Base-by-base conservation (phyloP, 1,284 basidiomycete genomes). In the Termitomyces sp. region DNA sequence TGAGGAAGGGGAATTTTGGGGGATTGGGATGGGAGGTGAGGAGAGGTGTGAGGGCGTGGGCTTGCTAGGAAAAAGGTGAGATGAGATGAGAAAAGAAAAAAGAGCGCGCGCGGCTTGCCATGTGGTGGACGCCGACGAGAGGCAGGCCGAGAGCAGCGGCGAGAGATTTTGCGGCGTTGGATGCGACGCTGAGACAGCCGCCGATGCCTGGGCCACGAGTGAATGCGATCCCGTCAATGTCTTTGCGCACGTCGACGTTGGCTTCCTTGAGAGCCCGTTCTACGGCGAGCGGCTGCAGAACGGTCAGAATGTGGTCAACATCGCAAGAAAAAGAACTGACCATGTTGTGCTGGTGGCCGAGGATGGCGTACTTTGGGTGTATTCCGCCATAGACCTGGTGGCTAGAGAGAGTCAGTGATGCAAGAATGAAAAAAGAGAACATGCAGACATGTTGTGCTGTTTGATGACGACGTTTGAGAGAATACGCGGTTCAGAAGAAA, bases 121-220 rank as follows among this genome's bases (percentile, higher is more conserved):
- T 97, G 64, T 97, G 94, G 68, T 97, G 91, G 2, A 96, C 88
- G 4, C 92, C 93, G 7, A 97, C 80, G 1, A 96, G 58, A 0
- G 93, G 93, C 63, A 92, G 90, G 39, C 78, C 74, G 6, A 83
- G 72, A 0, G 83, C 86, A 0, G 90, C 86, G 0, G 92, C 91
- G 1, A 97, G 72, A 0, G 84, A 81, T 64, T 89, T 91, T 6
- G 92, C 92, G 1, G 91, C 83, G 55, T 86, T 87, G 3, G 84
- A 81, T 44, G 84, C 82, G 4, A 93, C 86, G 28, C 78, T 80
- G 5, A 97, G 76, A 65, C 91, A 94, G 1, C 88, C 88, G 3
- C 76, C 76, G 69, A 95, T 91, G 1, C 91, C 86, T 50, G 95
- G 94, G 8, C 93, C 95, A 60, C 91, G 78, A 0, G 94, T 97